phyloP scores from a whole-genome alignment of 148 eudicot genomes.

The Nyssa sinensis region DNA sequence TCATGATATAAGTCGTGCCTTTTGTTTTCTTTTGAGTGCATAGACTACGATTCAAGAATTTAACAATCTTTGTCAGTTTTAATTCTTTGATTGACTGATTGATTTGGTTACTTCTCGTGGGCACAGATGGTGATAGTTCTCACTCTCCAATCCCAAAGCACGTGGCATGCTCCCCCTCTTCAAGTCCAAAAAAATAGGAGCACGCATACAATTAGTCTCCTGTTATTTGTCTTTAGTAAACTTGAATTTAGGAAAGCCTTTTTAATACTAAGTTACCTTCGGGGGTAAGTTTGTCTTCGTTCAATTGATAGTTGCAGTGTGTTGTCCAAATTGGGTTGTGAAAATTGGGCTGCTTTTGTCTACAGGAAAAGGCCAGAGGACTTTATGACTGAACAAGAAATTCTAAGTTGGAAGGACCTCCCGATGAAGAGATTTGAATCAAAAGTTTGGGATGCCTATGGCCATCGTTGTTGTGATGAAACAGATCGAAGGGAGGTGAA shows the following conservation, averaged over 20 bases:
- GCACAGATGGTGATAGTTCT: background rate
- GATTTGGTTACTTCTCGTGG: background rate
- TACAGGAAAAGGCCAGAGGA: slow-evolving; percentile 53
- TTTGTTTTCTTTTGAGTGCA: background rate
- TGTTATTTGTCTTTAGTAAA: slow-evolving; percentile 32
- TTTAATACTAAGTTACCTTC: slow-evolving; percentile 55
- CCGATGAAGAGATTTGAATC: slow-evolving; percentile 56
- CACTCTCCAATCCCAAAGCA: background rate
- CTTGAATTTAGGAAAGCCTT: slow-evolving; percentile 64
- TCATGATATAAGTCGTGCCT: background rate
- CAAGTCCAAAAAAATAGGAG: slow-evolving; percentile 12
- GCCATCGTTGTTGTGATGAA: slow-evolving; percentile 27
- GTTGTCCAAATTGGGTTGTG: background rate
- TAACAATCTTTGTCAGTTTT: background rate
- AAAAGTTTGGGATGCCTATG: slow-evolving; percentile 53
- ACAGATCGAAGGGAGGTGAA: slow-evolving; percentile 52
- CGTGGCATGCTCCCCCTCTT: background rate
- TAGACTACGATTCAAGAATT: background rate
- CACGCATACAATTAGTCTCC: slow-evolving; percentile 10
- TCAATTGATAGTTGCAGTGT: background rate
- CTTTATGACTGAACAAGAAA: slow-evolving; percentile 28
- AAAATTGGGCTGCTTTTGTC: slow-evolving; percentile 11
- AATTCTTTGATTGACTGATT: background rate
- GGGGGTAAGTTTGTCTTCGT: slow-evolving; percentile 41
- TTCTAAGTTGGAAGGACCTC: slow-evolving; percentile 26